A percentile compares a stretch with the other conserved stretches of the same genome.
Evolutionary conservation across 352 stramenopile species (phyloP).

Genomic region (Pythium aquatile): DNA sequence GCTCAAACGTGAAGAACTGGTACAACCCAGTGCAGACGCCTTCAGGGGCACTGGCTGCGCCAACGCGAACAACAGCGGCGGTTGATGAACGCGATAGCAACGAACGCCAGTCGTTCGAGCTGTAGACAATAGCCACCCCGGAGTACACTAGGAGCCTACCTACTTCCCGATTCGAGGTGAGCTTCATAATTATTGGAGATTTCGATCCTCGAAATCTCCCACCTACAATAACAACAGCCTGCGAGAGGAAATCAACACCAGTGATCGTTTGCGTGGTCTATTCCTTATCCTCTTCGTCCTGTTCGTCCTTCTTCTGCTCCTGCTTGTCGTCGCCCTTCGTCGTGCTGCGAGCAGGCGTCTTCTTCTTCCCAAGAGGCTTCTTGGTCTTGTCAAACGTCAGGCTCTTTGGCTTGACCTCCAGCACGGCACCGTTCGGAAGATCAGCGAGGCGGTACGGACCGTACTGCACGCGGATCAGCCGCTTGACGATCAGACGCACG

Average conservation of each 20-base stretch:
- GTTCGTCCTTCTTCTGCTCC: slow-evolving; percentile 9
- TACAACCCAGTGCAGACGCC: slow-evolving; percentile 63
- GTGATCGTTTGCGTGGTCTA: neutral
- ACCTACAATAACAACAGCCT: neutral
- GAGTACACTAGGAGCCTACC: slow-evolving; percentile 13
- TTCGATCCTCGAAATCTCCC: neutral
- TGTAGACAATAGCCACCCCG: slow-evolving; percentile 35
- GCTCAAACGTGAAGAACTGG: slow-evolving; percentile 31
- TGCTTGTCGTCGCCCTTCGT: slow-evolving; percentile 6
- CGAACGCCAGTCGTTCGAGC: slow-evolving; percentile 61
- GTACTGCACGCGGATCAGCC: slow-evolving; percentile 87
- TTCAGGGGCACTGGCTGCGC: slow-evolving; percentile 26
- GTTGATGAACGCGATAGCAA: slow-evolving; percentile 34
- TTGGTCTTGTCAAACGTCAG: slow-evolving; percentile 28
- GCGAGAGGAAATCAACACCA: no score
- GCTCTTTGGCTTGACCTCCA: slow-evolving; percentile 72
- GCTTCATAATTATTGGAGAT: slow-evolving; percentile 20
- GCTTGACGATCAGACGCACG: slow-evolving; percentile 85
- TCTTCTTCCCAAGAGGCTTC: slow-evolving; percentile 1
- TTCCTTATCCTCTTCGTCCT: slow-evolving; percentile 7
- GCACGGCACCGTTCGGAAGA: slow-evolving; percentile 65
- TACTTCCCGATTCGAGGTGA: neutral
- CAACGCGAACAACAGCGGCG: slow-evolving; percentile 30
- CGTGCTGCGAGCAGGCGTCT: slow-evolving; percentile 2
- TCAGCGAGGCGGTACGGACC: slow-evolving; percentile 87